These are phyloP conservation scores for Fomitopsis schrenkii DNA, from an alignment of 1,284 basidiomycete species.

Conservation along the genomic window DNA sequence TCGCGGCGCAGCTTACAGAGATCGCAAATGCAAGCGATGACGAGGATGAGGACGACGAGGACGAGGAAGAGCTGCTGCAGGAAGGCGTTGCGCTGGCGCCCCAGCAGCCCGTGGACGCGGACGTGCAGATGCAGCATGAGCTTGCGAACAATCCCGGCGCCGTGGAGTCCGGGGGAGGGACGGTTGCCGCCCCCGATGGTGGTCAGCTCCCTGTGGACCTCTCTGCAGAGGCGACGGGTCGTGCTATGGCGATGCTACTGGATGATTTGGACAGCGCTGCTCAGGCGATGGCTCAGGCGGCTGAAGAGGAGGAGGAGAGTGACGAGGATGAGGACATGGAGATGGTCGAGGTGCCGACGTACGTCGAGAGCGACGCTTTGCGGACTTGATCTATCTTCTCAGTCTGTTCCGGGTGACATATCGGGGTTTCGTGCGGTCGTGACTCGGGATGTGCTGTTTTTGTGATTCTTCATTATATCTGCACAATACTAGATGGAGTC, in stretches of 20 bases:
- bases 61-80: not conserved
- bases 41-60: slow-evolving; percentile 26
- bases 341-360: slow-evolving; percentile 11
- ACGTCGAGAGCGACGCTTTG: slow-evolving; percentile 3
- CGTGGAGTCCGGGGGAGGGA: not conserved
- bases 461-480: no score
- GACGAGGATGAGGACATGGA: slow-evolving; percentile 12
- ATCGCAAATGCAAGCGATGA: slow-evolving; percentile 40
- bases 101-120: not conserved
- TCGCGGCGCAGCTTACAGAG: slow-evolving; percentile 61
- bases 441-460: no score
- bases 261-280: not conserved
- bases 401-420: not conserved
- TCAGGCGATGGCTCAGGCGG: slow-evolving; percentile 1
- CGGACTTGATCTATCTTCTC: slow-evolving; percentile 5
- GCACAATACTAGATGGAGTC: no score
- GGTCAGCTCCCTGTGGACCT: not conserved
- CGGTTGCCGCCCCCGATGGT: not conserved
- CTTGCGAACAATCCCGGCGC: not conserved
- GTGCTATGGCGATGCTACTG: not conserved
- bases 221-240: not conserved
- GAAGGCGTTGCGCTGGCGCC: not conserved
- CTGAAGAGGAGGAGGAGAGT: slow-evolving; percentile 4
- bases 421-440: not conserved
- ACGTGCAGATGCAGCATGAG: not conserved